phyloP scores from a whole-genome alignment of 768 basidiomycete species.

The Auricularia auricula-judae region DNA sequence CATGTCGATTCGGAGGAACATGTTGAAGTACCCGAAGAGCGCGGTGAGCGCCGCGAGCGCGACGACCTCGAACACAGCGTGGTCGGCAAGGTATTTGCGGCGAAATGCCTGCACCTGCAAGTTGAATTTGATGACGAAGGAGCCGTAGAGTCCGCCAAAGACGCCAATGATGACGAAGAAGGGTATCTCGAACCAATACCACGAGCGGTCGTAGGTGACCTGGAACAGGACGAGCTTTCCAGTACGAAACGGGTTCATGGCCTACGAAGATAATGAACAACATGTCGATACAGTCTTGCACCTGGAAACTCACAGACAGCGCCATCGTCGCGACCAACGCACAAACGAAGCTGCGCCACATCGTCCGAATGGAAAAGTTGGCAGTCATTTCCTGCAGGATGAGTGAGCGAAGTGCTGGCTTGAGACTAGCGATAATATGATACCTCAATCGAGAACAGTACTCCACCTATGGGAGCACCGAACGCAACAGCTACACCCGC shows the following conservation, averaged over 20 bases:
- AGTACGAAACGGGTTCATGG: conserved; percentile 96
- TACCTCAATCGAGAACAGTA: conserved; percentile 95
- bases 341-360: conserved; percentile 98
- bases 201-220: conserved; percentile 92
- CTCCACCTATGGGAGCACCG: conserved; percentile 95
- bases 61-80: conserved; percentile 85
- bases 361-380: conserved; percentile 91
- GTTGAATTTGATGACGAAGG: conserved; percentile 94
- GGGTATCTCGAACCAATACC: conserved; percentile 98
- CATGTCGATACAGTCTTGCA: conserved; percentile 1
- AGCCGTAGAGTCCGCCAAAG: conserved; percentile 96
- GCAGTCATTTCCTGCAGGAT: conserved; percentile 87
- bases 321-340: conserved; percentile 95
- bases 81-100: conserved; percentile 72
- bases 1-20: conserved; percentile 94
- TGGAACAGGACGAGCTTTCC: conserved; percentile 98
- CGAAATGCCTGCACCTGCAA: conserved; percentile 92
- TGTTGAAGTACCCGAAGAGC: conserved; percentile 86
- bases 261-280: conserved; percentile 31
- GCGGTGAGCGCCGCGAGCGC: conserved; percentile 80
- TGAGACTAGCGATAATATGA: conserved; percentile 1
- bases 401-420: background rate
- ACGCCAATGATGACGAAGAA: conserved; percentile 93
- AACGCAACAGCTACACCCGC: conserved; percentile 98
- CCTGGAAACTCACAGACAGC: conserved; percentile 56